These are phyloP conservation scores for Phylloporus sp. DNA, from an alignment of 768 basidiomycete genomes.

Conservation along the genomic window DNA sequence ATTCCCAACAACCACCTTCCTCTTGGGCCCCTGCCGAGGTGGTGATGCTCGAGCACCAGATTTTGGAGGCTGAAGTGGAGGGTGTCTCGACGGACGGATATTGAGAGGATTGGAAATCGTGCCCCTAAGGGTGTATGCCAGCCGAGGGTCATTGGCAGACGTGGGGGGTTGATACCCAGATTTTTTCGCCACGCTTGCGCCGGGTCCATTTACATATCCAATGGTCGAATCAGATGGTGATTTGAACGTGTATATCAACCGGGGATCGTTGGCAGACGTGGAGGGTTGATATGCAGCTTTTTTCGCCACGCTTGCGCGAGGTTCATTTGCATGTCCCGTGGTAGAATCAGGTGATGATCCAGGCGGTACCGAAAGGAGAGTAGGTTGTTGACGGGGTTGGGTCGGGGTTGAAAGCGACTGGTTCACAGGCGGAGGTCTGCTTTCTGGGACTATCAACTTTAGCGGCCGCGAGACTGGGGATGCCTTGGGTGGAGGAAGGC, in stretches of 20 bases:
- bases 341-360: slow-evolving; percentile 15
- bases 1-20: slow-evolving; percentile 39
- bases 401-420: slow-evolving; percentile 11
- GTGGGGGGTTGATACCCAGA: slow-evolving; percentile 25
- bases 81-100: slow-evolving; percentile 43
- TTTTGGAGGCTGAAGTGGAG: slow-evolving; percentile 13
- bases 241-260: slow-evolving; percentile 31
- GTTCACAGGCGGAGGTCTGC: slow-evolving; percentile 1
- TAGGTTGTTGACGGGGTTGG: slow-evolving; percentile 11
- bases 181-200: slow-evolving; percentile 18
- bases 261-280: slow-evolving; percentile 27
- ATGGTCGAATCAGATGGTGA: slow-evolving; percentile 13
- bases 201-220: slow-evolving; percentile 10
- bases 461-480: slow-evolving; percentile 9
- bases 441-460: slow-evolving; percentile 14
- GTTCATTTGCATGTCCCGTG: slow-evolving; percentile 9
- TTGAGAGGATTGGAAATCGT: slow-evolving; percentile 49
- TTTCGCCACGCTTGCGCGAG: slow-evolving; percentile 17
- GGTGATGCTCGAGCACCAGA: slow-evolving; percentile 5
- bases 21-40: slow-evolving; percentile 14
- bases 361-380: slow-evolving; percentile 13
- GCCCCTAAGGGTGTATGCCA: slow-evolving; percentile 39
- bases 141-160: slow-evolving; percentile 26
- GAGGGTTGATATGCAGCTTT: slow-evolving; percentile 24
- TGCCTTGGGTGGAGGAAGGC: slow-evolving; percentile 10